phyloP scores from a whole-genome alignment of 1,284 basidiomycete species.

The Fomitopsis pinicola region DNA sequence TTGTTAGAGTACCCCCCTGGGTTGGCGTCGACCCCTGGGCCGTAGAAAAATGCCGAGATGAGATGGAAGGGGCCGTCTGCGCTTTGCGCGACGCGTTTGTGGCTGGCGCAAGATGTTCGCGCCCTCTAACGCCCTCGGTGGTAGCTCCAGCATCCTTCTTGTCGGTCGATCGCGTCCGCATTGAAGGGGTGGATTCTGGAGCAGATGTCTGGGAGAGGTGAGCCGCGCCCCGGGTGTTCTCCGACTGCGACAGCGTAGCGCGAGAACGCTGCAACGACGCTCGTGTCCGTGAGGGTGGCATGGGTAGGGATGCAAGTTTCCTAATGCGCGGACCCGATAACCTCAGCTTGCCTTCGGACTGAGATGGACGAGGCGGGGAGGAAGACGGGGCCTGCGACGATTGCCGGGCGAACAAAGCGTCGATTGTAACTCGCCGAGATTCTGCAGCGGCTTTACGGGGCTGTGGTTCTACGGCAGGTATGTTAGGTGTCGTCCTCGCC shows the following conservation, averaged over 20 bases:
- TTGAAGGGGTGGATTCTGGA: background rate
- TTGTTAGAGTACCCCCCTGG: constrained; percentile 1
- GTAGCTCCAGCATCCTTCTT: too few species aligned
- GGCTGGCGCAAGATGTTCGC: background rate
- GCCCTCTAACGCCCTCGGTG: background rate
- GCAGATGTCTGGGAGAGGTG: background rate
- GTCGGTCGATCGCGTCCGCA: background rate
- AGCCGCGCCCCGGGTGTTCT: background rate
- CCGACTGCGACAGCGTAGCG: background rate
- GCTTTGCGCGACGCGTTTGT: constrained; percentile 1
- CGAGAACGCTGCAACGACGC: background rate
- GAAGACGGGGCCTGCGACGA: constrained; percentile 4
- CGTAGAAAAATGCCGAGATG: background rate
- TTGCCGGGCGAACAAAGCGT: constrained; percentile 1
- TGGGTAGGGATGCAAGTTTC: background rate
- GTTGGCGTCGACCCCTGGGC: too few species aligned
- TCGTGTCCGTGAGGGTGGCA: background rate
- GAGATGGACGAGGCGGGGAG: constrained; percentile 6
- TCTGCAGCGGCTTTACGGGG: constrained; percentile 1
- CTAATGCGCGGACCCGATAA: background rate
- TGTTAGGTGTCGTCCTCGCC: background rate
- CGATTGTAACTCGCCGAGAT: background rate
- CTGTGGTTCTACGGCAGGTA: background rate
- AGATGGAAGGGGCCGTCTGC: background rate
- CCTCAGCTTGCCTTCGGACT: background rate